Conservation (phyloP, 352 stramenopile species). For the Globisporangium iwayamae region DNA sequence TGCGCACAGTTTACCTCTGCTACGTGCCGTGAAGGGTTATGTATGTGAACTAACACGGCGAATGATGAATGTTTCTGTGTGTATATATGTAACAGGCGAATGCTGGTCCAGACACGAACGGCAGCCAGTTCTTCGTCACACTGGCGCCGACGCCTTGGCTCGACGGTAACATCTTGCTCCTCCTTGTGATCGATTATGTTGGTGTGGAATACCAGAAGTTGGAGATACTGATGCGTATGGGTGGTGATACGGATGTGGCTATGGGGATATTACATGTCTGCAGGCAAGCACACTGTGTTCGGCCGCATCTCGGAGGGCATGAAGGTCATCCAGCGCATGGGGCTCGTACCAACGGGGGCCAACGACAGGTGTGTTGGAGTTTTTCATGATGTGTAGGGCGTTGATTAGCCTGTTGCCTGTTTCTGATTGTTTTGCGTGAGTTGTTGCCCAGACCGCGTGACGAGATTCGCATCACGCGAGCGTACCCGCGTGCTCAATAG, state of each 20-base stretch:
- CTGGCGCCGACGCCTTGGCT: conserved; percentile 92
- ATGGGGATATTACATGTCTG: background rate
- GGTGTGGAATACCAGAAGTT: background rate
- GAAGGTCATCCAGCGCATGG: conserved; percentile 91
- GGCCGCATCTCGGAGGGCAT: conserved; percentile 91
- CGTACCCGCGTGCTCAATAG: conserved; percentile 62
- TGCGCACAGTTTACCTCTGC: conserved; percentile 16
- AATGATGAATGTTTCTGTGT: background rate
- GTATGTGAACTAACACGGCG: background rate
- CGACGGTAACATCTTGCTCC: conserved; percentile 52
- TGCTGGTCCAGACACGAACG: conserved; percentile 89
- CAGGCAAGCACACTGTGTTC: conserved; percentile 93
- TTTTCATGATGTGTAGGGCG: no score
- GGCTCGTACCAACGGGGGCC: conserved; percentile 81
- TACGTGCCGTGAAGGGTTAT: background rate
- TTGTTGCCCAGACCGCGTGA: conserved; percentile 54
- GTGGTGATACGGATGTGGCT: no score
- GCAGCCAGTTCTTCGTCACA: conserved; percentile 94
- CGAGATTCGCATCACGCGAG: conserved; percentile 70
- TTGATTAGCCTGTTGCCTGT: no score
- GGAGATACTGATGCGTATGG: no score
- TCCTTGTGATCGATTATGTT: no score
- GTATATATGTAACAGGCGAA: conserved; percentile 57
- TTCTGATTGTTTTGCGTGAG: background rate
- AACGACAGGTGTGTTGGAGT: conserved; percentile 66